These are phyloP conservation scores for Podila horticola DNA, from an alignment of 192 early-diverging fungal species.

Conservation along the genomic window DNA sequence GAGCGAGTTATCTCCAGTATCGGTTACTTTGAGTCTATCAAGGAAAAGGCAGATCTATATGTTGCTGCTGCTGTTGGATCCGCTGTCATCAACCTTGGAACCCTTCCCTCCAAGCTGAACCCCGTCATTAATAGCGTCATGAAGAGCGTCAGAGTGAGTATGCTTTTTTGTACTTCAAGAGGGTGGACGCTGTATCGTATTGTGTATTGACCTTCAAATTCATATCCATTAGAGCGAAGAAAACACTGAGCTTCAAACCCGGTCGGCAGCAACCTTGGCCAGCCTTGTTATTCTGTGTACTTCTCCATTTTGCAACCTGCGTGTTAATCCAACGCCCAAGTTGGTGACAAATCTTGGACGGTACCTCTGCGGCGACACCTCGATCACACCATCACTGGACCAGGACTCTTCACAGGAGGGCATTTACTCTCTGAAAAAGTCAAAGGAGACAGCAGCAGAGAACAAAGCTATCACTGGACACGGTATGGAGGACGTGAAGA, in stretches of 20 bases:
- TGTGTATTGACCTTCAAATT: background rate
- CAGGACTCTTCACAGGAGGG: constrained; percentile 56
- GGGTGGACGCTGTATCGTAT: background rate
- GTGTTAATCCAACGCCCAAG: constrained; percentile 78
- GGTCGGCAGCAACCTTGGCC: constrained; percentile 63
- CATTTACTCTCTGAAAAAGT: constrained; percentile 62
- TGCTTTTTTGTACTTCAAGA: no score
- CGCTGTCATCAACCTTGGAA: constrained; percentile 81
- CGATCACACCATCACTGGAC: constrained; percentile 71
- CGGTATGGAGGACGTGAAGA: constrained; percentile 51
- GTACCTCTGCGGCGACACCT: constrained; percentile 86
- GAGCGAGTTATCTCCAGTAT: constrained; percentile 72
- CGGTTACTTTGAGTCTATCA: constrained; percentile 69
- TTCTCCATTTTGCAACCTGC: constrained; percentile 46
- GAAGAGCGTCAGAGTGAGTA: constrained; percentile 80
- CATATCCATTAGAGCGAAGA: constrained; percentile 63
- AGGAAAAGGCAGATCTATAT: constrained; percentile 71
- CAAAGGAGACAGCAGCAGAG: constrained; percentile 50
- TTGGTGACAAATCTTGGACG: constrained; percentile 88
- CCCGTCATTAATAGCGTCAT: constrained; percentile 88
- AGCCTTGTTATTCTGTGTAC: constrained; percentile 62
- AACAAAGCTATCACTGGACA: constrained; percentile 25
- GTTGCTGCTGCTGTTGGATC: constrained; percentile 81
- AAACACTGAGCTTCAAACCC: constrained; percentile 65
- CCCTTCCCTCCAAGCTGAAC: constrained; percentile 84